A percentile compares a stretch with the other conserved stretches of the same genome.
Evolutionary conservation across 441 rosid species (phyloP).

Genomic region (Euphorbia corollata): DNA sequence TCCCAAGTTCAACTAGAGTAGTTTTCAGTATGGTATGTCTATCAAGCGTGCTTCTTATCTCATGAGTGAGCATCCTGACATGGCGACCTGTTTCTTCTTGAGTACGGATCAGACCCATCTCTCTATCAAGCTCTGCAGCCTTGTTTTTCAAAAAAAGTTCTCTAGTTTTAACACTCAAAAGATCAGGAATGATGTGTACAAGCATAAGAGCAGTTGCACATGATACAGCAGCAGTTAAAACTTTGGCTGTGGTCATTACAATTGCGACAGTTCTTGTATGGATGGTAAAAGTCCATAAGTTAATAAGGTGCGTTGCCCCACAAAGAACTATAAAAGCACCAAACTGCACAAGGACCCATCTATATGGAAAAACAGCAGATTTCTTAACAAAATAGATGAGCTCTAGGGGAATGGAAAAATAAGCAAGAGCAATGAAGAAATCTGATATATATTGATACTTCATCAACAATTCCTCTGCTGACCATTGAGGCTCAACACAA

Average conservation of each 20-base stretch:
- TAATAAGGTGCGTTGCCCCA: slow-evolving; percentile 93
- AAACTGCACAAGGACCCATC: slow-evolving; percentile 99
- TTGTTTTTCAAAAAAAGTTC: slow-evolving; percentile 84
- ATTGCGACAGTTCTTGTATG: slow-evolving; percentile 71
- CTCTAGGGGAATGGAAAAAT: slow-evolving; percentile 92
- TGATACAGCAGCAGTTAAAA: slow-evolving; percentile 78
- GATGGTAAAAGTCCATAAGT: slow-evolving; percentile 71
- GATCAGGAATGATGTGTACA: slow-evolving; percentile 91
- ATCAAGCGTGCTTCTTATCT: slow-evolving; percentile 89
- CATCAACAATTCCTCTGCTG: slow-evolving; percentile 81
- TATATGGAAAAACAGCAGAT: slow-evolving; percentile 85
- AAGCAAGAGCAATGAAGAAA: slow-evolving; percentile 91
- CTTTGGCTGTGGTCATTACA: slow-evolving; percentile 78
- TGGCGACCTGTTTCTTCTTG: slow-evolving; percentile 98
- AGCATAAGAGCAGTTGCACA: slow-evolving; percentile 98
- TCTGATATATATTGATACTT: slow-evolving; percentile 94
- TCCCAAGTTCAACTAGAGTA: slow-evolving; percentile 86
- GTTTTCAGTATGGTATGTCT: slow-evolving; percentile 88
- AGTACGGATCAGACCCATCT: slow-evolving; percentile 89
- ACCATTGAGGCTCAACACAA: slow-evolving; percentile 89
- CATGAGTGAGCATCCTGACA: slow-evolving; percentile 95
- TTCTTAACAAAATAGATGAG: slow-evolving; percentile 92
- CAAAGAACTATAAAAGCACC: slow-evolving; percentile 98
- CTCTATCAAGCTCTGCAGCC: slow-evolving; percentile 93
- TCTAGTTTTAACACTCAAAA: slow-evolving; percentile 85